A percentile compares a stretch with the other conserved stretches of the same genome.
phyloP scores from a whole-genome alignment of 2,329 filamentous ascomycete genomes.

The Colletotrichum sp. region DNA sequence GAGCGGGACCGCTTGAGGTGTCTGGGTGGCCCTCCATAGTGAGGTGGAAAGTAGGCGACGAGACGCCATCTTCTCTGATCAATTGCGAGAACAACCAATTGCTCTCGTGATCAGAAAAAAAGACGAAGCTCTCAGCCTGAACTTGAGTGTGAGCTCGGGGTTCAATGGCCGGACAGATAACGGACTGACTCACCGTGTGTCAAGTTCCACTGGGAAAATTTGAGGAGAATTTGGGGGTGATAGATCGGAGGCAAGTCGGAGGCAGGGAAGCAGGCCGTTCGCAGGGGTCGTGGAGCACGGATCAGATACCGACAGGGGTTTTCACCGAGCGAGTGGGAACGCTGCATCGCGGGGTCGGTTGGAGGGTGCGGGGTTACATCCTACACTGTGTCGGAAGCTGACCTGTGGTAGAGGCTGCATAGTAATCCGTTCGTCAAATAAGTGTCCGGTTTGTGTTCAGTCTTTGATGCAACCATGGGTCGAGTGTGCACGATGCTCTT shows the following conservation, averaged over 20 bases:
- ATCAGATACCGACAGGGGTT: conserved; percentile 14
- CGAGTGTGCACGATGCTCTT: neutral
- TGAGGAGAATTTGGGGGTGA: conserved; percentile 18
- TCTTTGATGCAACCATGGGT: neutral
- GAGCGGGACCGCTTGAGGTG: conserved; percentile 26
- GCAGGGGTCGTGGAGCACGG: conserved; percentile 18
- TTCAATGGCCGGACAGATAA: conserved; percentile 10
- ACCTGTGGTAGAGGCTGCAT: neutral
- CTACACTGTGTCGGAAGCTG: conserved; percentile 10
- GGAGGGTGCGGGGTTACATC: conserved; percentile 12
- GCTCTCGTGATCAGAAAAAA: conserved; percentile 20
- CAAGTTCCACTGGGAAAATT: conserved; percentile 21
- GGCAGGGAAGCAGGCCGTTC: conserved; percentile 9
- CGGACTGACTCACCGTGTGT: conserved; percentile 18
- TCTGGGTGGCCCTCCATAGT: conserved; percentile 38
- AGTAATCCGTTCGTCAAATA: neutral
- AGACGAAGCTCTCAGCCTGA: conserved; percentile 9
- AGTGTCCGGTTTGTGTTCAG: neutral
- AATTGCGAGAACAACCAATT: conserved; percentile 20
- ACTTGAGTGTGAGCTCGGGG: neutral
- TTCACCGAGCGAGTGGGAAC: conserved; percentile 11
- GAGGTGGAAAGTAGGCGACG: conserved; percentile 47
- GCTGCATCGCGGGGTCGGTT: conserved; percentile 19
- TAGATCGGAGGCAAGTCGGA: conserved; percentile 21
- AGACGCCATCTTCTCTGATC: conserved; percentile 44